These are phyloP conservation scores for Trichoderma gracile DNA, from an alignment of 2,329 filamentous ascomycete species.

Conservation along the genomic window DNA sequence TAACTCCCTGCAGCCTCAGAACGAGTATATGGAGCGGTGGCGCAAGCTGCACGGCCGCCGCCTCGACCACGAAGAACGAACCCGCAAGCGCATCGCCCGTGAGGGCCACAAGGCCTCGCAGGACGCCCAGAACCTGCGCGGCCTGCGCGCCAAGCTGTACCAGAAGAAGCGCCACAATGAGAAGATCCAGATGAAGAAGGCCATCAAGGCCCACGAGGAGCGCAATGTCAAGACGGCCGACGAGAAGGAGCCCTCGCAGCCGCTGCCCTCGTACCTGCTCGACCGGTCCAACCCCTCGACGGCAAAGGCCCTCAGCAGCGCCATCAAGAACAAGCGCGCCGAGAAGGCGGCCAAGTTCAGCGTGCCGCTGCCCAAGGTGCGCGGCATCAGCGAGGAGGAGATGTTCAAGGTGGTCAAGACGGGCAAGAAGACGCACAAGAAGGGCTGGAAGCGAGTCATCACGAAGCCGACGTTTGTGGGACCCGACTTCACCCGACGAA, in stretches of 20 bases:
- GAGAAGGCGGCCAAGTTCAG: conserved; percentile 94
- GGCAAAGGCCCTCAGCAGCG: conserved; percentile 72
- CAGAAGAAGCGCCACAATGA: conserved; percentile 92
- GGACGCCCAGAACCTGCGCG: conserved; percentile 90
- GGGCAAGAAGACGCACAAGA: conserved; percentile 90
- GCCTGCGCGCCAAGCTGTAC: conserved; percentile 88
- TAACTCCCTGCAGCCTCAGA: conserved; percentile 65
- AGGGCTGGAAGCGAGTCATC: conserved; percentile 72
- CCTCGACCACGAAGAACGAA: conserved; percentile 82
- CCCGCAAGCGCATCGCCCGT: conserved; percentile 82
- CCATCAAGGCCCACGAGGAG: conserved; percentile 93
- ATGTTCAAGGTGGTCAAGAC: conserved; percentile 98
- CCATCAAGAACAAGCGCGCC: conserved; percentile 92
- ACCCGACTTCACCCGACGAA: conserved; percentile 81
- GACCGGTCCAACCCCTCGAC: conserved; percentile 67
- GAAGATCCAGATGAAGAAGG: conserved; percentile 97
- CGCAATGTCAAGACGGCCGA: conserved; percentile 89
- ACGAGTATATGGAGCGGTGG: conserved; percentile 77
- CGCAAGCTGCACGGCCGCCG: conserved; percentile 54
- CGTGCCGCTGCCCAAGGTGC: conserved; percentile 90
- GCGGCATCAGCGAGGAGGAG: conserved; percentile 88
- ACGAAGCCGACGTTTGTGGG: conserved; percentile 74
- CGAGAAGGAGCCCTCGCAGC: conserved; percentile 75
- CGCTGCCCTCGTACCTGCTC: conserved; percentile 89
- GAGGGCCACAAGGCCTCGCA: conserved; percentile 85